A percentile compares a stretch with the other conserved stretches of the same genome.
Conservation (phyloP, 345 rosid genomes). For the Iberis pinnata region DNA sequence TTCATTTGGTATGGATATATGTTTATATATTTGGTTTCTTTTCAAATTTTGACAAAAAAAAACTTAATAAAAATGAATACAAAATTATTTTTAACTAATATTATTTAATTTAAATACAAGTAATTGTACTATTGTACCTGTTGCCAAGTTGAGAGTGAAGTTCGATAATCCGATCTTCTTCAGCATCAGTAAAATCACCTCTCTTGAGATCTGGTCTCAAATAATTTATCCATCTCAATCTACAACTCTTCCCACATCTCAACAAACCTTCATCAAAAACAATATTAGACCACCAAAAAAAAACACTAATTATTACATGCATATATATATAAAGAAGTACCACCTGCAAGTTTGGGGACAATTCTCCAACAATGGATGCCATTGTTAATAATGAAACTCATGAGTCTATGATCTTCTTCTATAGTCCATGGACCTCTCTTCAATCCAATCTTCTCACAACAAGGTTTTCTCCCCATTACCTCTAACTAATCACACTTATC, state of each 20-base stretch:
- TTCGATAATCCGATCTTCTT: conserved; percentile 71
- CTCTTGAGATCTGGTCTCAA: conserved; percentile 85
- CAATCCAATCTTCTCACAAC: conserved; percentile 87
- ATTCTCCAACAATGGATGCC: conserved; percentile 95
- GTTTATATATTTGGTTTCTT: too few species aligned
- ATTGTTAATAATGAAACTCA: conserved; percentile 71
- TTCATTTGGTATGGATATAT: too few species aligned
- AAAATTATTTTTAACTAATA: too few species aligned
- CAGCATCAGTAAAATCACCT: conserved; percentile 70
- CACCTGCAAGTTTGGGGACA: conserved; percentile 95
- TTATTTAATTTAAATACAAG: too few species aligned
- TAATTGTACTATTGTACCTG: conserved; percentile 47
- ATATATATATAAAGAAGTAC: not conserved
- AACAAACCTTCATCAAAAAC: conserved; percentile 41
- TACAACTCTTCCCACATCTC: conserved; percentile 90
- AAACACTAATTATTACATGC: not conserved
- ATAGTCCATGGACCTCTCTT: conserved; percentile 96
- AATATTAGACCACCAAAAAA: not conserved
- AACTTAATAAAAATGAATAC: too few species aligned
- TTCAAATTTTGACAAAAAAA: too few species aligned
- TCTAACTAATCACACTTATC: conserved; percentile 5
- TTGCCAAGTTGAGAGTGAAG: conserved; percentile 83
- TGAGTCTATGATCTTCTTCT: conserved; percentile 92
- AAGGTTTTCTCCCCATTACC: conserved; percentile 70
- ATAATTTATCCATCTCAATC: conserved; percentile 93